Percentiles rank a stretch among this genome's conserved stretches.
These are phyloP conservation scores for Flaveria bidentis DNA, from an alignment of 129 eudicot species.

Conservation along the genomic window DNA sequence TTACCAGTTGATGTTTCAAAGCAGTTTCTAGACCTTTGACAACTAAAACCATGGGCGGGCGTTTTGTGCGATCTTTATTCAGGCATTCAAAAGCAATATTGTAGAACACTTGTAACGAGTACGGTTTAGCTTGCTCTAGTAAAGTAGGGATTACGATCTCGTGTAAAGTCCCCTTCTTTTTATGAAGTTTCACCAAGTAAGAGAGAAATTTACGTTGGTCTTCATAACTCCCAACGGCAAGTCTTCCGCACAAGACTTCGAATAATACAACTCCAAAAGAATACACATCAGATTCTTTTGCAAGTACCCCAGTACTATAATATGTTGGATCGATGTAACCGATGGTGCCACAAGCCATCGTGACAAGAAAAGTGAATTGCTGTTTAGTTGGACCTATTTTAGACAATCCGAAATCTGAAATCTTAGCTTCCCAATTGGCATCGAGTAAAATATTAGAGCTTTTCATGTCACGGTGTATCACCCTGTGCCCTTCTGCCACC, in stretches of 20 bases:
- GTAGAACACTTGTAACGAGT: not conserved
- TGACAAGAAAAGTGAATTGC: constrained; percentile 22
- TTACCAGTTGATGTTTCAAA: constrained; percentile 22
- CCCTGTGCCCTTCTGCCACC: constrained; percentile 11
- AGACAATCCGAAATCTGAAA: constrained; percentile 23
- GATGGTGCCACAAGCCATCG: not conserved
- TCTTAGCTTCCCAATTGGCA: constrained; percentile 20
- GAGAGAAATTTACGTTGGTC: not conserved
- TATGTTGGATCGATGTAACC: constrained; percentile 20
- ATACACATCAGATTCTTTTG: constrained; percentile 30
- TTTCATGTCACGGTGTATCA: constrained; percentile 19
- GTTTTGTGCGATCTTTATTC: not conserved
- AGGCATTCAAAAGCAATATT: constrained; percentile 22
- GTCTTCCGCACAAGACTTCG: constrained; percentile 21
- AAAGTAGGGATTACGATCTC: not conserved
- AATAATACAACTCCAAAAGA: constrained; percentile 31
- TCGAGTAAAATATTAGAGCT: constrained; percentile 15
- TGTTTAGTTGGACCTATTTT: constrained; percentile 14
- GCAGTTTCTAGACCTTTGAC: constrained; percentile 4
- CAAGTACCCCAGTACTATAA: not conserved
- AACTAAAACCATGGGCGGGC: constrained; percentile 11
- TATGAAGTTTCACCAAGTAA: not conserved
- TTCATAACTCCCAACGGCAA: not conserved
- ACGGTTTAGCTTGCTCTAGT: not conserved
- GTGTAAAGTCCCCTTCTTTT: not conserved